These are phyloP conservation scores for Saccharomycopsis microspora DNA, from an alignment of 805 yeast species.

Conservation along the genomic window DNA sequence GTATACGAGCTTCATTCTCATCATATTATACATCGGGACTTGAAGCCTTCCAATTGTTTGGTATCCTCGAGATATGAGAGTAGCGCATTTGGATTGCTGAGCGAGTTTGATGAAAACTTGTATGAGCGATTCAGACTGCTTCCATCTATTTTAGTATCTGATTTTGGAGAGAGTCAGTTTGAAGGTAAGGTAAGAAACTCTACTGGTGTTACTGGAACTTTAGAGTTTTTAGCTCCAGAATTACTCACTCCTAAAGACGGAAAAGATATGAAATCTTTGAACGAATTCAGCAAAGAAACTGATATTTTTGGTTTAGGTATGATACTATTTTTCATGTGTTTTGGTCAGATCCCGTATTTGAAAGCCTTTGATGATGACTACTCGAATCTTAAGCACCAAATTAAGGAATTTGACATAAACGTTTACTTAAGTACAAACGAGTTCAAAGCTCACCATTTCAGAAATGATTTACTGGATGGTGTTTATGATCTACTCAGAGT, in stretches of 20 bases:
- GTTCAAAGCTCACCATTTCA: conserved; percentile 19
- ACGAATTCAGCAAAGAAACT: conserved; percentile 57
- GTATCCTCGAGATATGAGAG: conserved; percentile 23
- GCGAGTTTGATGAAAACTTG: conserved; percentile 4
- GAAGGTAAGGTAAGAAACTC: conserved; percentile 54
- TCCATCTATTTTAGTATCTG: conserved; percentile 73
- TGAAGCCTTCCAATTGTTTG: conserved; percentile 83
- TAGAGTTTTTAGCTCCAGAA: conserved; percentile 86
- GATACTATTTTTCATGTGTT: conserved; percentile 67
- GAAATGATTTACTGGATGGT: conserved; percentile 21
- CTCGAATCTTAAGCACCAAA: conserved; percentile 25
- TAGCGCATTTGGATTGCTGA: conserved; percentile 17
- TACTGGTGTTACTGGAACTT: conserved; percentile 79
- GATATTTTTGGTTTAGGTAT: conserved; percentile 80
- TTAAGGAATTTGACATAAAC: conserved; percentile 22
- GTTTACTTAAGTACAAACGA: conserved; percentile 9
- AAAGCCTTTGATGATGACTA: conserved; percentile 19
- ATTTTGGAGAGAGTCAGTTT: conserved; percentile 81
- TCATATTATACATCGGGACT: conserved; percentile 77
- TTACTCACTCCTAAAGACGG: conserved; percentile 28
- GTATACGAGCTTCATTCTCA: conserved; percentile 59
- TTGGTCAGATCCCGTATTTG: conserved; percentile 55
- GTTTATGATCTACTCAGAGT: conserved; percentile 28
- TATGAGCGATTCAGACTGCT: conserved; percentile 20
- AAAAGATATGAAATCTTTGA: conserved; percentile 20